Evolutionary conservation across 1,284 basidiomycete genomes (phyloP).

Genomic region (Boletellus deceptivus): DNA sequence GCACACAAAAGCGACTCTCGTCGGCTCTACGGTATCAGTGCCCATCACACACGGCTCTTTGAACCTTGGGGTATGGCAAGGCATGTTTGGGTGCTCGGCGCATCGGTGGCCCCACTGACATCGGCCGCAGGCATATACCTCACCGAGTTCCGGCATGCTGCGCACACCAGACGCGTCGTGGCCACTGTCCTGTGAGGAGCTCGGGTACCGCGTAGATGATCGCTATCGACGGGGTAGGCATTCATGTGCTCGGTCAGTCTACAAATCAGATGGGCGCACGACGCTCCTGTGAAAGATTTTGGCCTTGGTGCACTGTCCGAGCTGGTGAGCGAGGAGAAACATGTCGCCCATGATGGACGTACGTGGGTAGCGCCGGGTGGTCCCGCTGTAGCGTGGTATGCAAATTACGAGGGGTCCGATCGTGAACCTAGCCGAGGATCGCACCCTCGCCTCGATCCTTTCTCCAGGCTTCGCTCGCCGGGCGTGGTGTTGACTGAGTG

Average conservation of each 20-base stretch:
- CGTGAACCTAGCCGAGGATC: too few species aligned
- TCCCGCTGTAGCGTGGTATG: too few species aligned
- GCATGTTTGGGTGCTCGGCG: constrained; percentile 32
- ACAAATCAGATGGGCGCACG: background rate
- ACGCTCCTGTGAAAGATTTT: too few species aligned
- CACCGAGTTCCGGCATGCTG: constrained; percentile 71
- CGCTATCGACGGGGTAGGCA: constrained; percentile 10
- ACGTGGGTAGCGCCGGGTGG: too few species aligned
- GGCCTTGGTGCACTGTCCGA: too few species aligned
- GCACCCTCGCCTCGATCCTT: too few species aligned
- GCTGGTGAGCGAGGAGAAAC: too few species aligned
- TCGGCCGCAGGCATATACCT: constrained; percentile 67
- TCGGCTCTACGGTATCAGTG: constrained; percentile 80
- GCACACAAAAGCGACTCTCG: constrained; percentile 85
- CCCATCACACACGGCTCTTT: constrained; percentile 83
- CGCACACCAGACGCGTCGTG: constrained; percentile 69
- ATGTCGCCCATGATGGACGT: too few species aligned
- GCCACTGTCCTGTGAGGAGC: constrained; percentile 75
- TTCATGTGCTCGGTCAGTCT: constrained; percentile 1
- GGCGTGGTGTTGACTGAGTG: background rate
- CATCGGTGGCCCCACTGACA: constrained; percentile 2
- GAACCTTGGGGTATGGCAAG: constrained; percentile 92
- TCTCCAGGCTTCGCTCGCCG: too few species aligned
- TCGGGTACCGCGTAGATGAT: background rate
- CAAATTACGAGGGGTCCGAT: too few species aligned